Evolutionary conservation across 257 asterid genomes (phyloP).

Genomic region (Primulina huaijiensis): DNA sequence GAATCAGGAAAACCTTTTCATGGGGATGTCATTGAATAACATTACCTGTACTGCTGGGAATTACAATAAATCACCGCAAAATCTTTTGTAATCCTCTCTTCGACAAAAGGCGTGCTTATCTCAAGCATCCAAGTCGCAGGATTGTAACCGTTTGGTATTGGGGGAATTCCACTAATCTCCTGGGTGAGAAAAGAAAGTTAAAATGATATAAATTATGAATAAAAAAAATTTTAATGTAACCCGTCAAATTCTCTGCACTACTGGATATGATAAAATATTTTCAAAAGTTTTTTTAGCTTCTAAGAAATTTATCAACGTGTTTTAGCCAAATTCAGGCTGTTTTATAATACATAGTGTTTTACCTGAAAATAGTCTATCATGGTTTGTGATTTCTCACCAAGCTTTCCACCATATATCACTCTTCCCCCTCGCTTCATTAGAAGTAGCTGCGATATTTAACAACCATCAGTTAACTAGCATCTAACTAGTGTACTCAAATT

Average conservation of each 20-base stretch:
- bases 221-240: too few relatives aligned
- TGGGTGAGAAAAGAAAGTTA: slow-evolving; percentile 22
- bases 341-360: slow-evolving; percentile 9
- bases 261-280: too few relatives aligned
- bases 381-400: slow-evolving; percentile 68
- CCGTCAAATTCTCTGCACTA: too few relatives aligned
- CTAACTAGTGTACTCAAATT: neutral
- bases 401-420: slow-evolving; percentile 90
- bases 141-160: slow-evolving; percentile 64
- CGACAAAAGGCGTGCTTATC: slow-evolving; percentile 68
- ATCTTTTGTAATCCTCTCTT: slow-evolving; percentile 56
- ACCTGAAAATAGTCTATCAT: slow-evolving; percentile 86
- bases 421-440: slow-evolving; percentile 93
- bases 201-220: too few relatives aligned
- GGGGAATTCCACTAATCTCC: slow-evolving; percentile 58
- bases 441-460: slow-evolving; percentile 53
- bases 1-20: neutral
- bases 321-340: neutral
- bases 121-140: slow-evolving; percentile 99
- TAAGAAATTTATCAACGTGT: neutral
- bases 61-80: slow-evolving; percentile 56
- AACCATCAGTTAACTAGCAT: slow-evolving; percentile 13
- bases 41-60: slow-evolving; percentile 62
- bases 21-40: slow-evolving; percentile 8
- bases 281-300: neutral